Conservation (phyloP, 148 eudicot species). For the Heliamphora exappendiculata region DNA sequence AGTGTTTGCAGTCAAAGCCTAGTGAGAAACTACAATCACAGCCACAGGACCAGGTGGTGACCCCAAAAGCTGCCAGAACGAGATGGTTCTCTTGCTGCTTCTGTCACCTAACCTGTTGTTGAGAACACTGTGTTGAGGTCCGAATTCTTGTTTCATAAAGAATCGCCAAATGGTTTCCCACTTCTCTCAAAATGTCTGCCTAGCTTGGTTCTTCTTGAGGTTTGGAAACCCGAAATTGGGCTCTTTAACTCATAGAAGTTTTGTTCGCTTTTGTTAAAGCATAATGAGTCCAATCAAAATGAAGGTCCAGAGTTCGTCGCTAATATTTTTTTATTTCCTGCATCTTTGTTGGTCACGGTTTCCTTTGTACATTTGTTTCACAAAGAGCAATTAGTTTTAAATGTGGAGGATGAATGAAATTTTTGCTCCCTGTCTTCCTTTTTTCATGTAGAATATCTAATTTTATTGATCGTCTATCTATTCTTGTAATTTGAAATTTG, state of each 20-base stretch:
- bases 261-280: background rate
- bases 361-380: background rate
- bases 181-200: background rate
- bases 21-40: conserved; percentile 14
- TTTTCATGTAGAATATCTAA: conserved; percentile 7
- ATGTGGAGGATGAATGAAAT: background rate
- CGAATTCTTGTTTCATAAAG: background rate
- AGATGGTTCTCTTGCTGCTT: conserved; percentile 29
- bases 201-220: background rate
- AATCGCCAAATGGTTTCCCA: background rate
- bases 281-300: background rate
- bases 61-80: conserved; percentile 9
- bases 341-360: background rate
- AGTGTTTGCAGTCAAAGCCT: conserved; percentile 2
- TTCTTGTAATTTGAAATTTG: background rate
- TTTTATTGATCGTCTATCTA: background rate
- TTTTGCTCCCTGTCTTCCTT: background rate
- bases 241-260: background rate
- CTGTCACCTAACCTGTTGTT: conserved; percentile 27
- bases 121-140: background rate
- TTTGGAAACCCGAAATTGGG: background rate
- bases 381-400: background rate
- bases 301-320: background rate
- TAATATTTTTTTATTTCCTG: background rate
- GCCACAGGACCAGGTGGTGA: background rate